phyloP scores from a whole-genome alignment of 192 early-diverging fungal genomes.

The Coemansia guatemalensis region DNA sequence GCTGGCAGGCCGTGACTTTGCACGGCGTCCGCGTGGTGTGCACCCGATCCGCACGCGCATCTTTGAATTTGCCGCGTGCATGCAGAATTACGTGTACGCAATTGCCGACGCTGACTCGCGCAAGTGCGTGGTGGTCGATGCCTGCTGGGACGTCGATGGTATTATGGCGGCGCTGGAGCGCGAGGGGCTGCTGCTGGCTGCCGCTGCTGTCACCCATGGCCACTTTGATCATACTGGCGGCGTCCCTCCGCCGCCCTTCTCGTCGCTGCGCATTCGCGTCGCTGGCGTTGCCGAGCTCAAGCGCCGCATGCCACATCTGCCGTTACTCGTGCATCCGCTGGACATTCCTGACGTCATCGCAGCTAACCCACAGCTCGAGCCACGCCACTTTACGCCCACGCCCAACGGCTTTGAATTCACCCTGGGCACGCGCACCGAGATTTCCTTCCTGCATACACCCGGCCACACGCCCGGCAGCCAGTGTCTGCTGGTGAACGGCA shows the following conservation, averaged over 20 bases:
- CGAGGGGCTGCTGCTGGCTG: constrained; percentile 67
- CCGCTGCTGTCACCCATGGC: constrained; percentile 74
- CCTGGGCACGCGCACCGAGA: constrained; percentile 53
- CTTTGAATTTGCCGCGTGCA: constrained; percentile 73
- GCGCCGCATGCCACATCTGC: constrained; percentile 69
- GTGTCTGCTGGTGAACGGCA: constrained; percentile 74
- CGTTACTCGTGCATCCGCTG: constrained; percentile 69
- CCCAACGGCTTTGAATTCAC: constrained; percentile 57
- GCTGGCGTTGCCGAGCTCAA: constrained; percentile 74
- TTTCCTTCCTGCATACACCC: constrained; percentile 87
- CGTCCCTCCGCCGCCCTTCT: constrained; percentile 82
- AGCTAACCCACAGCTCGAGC: constrained; percentile 65
- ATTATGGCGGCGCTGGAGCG: constrained; percentile 63
- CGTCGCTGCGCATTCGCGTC: constrained; percentile 75
- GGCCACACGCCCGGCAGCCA: constrained; percentile 90
- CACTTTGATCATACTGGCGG: constrained; percentile 91
- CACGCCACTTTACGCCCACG: constrained; percentile 60
- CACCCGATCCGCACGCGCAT: constrained; percentile 76
- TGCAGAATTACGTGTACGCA: constrained; percentile 87
- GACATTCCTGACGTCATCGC: constrained; percentile 71
- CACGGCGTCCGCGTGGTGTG: constrained; percentile 49
- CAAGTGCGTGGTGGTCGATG: constrained; percentile 82
- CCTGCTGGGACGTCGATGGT: constrained; percentile 94
- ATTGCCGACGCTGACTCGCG: constrained; percentile 66
- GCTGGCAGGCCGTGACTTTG: constrained; percentile 71